Conservation (phyloP, 2,329 filamentous ascomycete genomes). For the Clonostachys sp. region DNA sequence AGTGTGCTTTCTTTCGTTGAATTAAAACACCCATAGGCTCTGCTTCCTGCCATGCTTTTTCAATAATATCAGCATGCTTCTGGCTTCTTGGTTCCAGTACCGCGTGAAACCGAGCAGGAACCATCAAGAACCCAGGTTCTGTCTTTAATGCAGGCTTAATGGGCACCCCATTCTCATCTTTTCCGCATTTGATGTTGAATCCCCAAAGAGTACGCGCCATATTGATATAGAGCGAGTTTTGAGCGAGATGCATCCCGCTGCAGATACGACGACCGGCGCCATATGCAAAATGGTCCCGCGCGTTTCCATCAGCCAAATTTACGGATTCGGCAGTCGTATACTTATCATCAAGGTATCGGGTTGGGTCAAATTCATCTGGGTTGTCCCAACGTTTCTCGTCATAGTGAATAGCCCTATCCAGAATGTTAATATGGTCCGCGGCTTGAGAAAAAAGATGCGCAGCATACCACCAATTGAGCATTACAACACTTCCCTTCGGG, state of each 20-base stretch:
- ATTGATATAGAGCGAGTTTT: slow-evolving; percentile 40
- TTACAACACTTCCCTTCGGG: slow-evolving; percentile 32
- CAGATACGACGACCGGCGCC: slow-evolving; percentile 53
- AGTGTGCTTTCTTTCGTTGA: no score
- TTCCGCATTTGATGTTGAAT: slow-evolving; percentile 24
- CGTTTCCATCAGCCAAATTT: slow-evolving; percentile 20
- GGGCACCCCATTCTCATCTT: no score
- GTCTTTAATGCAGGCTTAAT: no score
- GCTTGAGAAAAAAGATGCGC: neutral
- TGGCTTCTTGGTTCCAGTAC: no score
- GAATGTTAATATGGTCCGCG: neutral
- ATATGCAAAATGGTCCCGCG: slow-evolving; percentile 49
- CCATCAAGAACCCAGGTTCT: no score
- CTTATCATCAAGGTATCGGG: slow-evolving; percentile 17
- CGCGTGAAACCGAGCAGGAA: no score
- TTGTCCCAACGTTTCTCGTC: slow-evolving; percentile 34
- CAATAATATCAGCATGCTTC: no score
- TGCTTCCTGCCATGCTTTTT: no score
- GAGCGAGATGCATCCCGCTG: slow-evolving; percentile 50
- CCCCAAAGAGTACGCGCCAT: slow-evolving; percentile 43
- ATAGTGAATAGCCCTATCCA: slow-evolving; percentile 36
- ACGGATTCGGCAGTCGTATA: slow-evolving; percentile 18
- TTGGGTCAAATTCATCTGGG: slow-evolving; percentile 35
- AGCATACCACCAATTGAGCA: slow-evolving; percentile 32
- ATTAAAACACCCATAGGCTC: no score